phyloP scores from a whole-genome alignment of 192 early-diverging fungal genomes.

The Chytriomyces sp. region DNA sequence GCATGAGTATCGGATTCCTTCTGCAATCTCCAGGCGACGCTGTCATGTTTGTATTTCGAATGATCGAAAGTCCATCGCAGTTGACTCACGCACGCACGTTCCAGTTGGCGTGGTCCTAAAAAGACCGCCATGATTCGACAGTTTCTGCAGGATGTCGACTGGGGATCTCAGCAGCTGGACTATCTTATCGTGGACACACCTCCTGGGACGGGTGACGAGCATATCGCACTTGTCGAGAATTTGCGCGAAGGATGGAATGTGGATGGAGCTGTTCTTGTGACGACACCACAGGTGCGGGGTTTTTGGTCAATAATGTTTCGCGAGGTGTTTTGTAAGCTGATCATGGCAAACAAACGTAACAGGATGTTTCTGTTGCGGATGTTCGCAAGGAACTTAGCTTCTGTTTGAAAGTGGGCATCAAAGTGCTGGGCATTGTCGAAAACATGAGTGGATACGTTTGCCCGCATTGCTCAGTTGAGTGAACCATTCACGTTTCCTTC shows the following conservation, averaged over 20 bases:
- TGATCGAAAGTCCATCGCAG: background rate
- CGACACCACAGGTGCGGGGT: conserved; percentile 77
- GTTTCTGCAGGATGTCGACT: conserved; percentile 94
- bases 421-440: conserved; percentile 91
- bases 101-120: conserved; percentile 75
- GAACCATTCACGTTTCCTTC: background rate
- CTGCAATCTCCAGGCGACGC: conserved; percentile 84
- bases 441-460: conserved; percentile 99
- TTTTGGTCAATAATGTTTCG: conserved; percentile 2
- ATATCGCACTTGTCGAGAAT: conserved; percentile 83
- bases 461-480: conserved; percentile 73
- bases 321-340: background rate
- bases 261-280: conserved; percentile 88
- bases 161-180: conserved; percentile 76
- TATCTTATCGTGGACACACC: conserved; percentile 95
- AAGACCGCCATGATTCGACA: conserved; percentile 95
- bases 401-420: conserved; percentile 87
- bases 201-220: conserved; percentile 96
- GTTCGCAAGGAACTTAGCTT: conserved; percentile 99
- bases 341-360: background rate
- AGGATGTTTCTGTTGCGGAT: conserved; percentile 65
- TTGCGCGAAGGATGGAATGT: conserved; percentile 69
- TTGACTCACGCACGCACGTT: background rate
- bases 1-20: conserved; percentile 96
- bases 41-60: conserved; percentile 75